Percentiles rank a stretch among this genome's conserved stretches.
Conservation (phyloP, 208 protist genomes). For the Leptomonas seymouri region DNA sequence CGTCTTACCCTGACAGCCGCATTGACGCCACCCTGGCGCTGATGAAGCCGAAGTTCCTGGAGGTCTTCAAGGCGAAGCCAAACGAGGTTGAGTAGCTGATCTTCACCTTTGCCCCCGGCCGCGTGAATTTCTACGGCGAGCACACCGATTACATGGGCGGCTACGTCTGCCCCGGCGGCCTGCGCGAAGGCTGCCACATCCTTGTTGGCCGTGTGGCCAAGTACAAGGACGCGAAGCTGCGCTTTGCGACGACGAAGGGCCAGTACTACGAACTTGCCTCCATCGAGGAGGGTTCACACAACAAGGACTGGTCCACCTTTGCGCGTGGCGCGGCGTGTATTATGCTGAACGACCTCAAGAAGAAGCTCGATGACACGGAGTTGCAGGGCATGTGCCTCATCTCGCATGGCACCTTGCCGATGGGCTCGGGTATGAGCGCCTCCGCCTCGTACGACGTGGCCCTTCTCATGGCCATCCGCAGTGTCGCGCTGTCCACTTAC, state of each 20-base stretch:
- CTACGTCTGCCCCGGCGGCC: constrained; percentile 60
- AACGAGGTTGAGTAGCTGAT: constrained; percentile 54
- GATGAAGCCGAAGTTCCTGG: constrained; percentile 65
- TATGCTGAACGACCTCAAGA: constrained; percentile 43
- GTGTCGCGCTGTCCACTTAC: constrained; percentile 34
- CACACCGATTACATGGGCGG: constrained; percentile 87
- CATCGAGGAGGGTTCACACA: constrained; percentile 33
- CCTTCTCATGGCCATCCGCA: constrained; percentile 46
- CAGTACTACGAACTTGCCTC: constrained; percentile 40
- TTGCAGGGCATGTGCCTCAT: constrained; percentile 56
- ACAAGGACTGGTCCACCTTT: constrained; percentile 61
- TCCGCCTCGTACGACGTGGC: constrained; percentile 69
- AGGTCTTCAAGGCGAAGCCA: constrained; percentile 46
- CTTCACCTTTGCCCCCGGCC: constrained; percentile 67
- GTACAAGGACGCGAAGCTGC: constrained; percentile 46
- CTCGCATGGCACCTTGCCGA: constrained; percentile 64
- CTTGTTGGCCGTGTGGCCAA: constrained; percentile 46
- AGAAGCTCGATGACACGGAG: constrained; percentile 39
- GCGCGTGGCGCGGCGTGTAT: constrained; percentile 44
- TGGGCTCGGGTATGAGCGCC: constrained; percentile 77
- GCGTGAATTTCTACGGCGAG: constrained; percentile 89
- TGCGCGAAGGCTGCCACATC: constrained; percentile 59
- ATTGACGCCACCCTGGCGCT: constrained; percentile 40
- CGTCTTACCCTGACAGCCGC: constrained; percentile 46
- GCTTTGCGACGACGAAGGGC: constrained; percentile 46